Base-by-base conservation (phyloP, 176 grass and related monocot genomes). In the Sorghum bicolor region DNA sequence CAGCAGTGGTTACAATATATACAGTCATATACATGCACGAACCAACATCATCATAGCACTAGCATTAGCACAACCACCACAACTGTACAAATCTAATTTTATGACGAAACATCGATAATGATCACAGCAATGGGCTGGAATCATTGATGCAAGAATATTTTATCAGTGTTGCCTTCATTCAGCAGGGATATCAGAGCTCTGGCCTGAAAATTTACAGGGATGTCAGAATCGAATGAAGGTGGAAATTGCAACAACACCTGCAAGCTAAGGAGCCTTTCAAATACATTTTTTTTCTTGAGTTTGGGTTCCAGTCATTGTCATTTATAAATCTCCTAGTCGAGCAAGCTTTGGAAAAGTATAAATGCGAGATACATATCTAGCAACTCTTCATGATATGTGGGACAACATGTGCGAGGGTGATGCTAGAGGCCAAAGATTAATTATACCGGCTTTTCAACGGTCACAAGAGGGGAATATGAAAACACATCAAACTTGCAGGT, bases 21-120 rank as follows among this genome's bases (percentile, higher is more conserved):
- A 90, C 84, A 84, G 62, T 90, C 48, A 75, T 69, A 90, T 70
- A 87, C 26, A 77, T 61, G 83, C 80, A 86, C 84, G 74, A 55
- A 64, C 80, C 69, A 70, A 75, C 80, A 84, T 30, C 68, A 70
- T 55, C 77, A 75, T 52, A 75, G 28, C 47, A 55, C 75, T 70
- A 70, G 47, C 79, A 87, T 80, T 83, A 70, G 67, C 80, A 80
- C 80, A 78, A 90, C 34, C 60, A 86, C 66, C 53, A 67, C 37
- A 64, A 80, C 89, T 90, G 84, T 90, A 90, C 89, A 87, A 69
- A 84, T 75, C 70, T 90, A 90, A 90, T 90, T 74, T 86, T 90
- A 90, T 36, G 63, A 41, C 30, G 15, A 61, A 47, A 48, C 89
- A 87, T 80, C 80, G 41, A 31, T 5, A 52, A 32, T 38, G 80